A percentile compares a stretch with the other conserved stretches of the same genome.
Evolutionary conservation across 768 basidiomycete species (phyloP).

Genomic region (Boletus reticuloceps): DNA sequence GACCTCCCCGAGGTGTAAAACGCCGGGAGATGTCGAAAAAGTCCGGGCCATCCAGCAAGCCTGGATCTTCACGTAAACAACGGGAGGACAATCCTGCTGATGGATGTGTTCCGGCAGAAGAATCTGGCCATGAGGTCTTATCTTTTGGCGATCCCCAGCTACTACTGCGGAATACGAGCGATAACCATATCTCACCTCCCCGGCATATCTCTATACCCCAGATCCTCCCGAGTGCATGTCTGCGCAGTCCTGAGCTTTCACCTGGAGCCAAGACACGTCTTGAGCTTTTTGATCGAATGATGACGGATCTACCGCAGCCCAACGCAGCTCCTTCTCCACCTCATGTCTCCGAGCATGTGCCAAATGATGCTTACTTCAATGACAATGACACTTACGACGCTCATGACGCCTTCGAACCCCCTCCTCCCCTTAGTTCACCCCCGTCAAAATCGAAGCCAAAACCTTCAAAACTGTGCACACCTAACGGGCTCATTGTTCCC

Average conservation of each 20-base stretch:
- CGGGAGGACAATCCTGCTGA: background rate
- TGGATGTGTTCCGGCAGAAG: background rate
- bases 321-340: background rate
- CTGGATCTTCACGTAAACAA: background rate
- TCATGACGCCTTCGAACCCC: background rate
- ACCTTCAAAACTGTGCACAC: background rate
- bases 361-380: conserved; percentile 2
- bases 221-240: background rate
- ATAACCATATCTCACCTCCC: background rate
- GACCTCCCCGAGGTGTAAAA: conserved; percentile 26
- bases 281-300: conserved; percentile 29
- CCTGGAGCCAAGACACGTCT: conserved; percentile 28
- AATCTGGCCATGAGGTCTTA: background rate
- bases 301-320: background rate
- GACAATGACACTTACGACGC: background rate
- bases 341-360: background rate
- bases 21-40: conserved; percentile 1
- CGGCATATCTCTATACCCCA: conserved; percentile 7
- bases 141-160: background rate
- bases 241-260: conserved; percentile 27
- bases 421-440: conserved; percentile 2
- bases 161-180: background rate
- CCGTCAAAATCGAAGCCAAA: conserved; percentile 1
- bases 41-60: background rate
- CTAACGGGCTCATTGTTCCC: conserved; percentile 28